Evolutionary conservation across 495 filamentous ascomycete species (phyloP).

Genomic region (Cenococcum geophilum): DNA sequence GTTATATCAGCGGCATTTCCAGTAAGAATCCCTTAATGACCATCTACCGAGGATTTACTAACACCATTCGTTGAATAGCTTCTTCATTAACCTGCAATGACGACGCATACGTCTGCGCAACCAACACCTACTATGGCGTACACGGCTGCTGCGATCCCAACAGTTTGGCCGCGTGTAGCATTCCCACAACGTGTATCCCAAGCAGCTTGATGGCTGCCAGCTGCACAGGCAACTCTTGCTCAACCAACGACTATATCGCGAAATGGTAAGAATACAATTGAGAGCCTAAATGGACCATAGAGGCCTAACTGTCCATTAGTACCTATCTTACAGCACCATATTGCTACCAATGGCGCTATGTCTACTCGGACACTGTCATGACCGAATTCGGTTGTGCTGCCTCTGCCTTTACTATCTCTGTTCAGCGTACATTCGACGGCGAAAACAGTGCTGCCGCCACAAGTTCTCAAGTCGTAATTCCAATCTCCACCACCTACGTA

Average conservation of each 20-base stretch:
- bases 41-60: neutral
- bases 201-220: conserved; percentile 16
- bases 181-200: conserved; percentile 26
- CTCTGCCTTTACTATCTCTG: conserved; percentile 15
- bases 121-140: conserved; percentile 24
- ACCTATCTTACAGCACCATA: conserved; percentile 12
- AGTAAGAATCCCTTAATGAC: neutral
- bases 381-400: conserved; percentile 27
- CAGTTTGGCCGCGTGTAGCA: conserved; percentile 13
- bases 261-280: conserved; percentile 20
- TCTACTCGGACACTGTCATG: conserved; percentile 19
- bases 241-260: conserved; percentile 18
- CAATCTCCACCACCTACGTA: conserved; percentile 1
- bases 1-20: conserved; percentile 18
- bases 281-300: neutral
- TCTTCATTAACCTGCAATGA: conserved; percentile 26
- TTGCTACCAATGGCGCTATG: conserved; percentile 28
- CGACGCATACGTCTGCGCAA: conserved; percentile 21
- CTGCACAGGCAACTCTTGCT: conserved; percentile 24
- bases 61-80: conserved; percentile 10
- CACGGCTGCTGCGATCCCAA: conserved; percentile 28
- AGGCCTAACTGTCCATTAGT: conserved; percentile 5
- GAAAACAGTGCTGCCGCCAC: neutral
- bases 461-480: neutral
- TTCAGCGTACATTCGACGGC: conserved; percentile 15